Evolutionary conservation across 257 asterid species (phyloP).

Genomic region (Paraleonurus japonicus): DNA sequence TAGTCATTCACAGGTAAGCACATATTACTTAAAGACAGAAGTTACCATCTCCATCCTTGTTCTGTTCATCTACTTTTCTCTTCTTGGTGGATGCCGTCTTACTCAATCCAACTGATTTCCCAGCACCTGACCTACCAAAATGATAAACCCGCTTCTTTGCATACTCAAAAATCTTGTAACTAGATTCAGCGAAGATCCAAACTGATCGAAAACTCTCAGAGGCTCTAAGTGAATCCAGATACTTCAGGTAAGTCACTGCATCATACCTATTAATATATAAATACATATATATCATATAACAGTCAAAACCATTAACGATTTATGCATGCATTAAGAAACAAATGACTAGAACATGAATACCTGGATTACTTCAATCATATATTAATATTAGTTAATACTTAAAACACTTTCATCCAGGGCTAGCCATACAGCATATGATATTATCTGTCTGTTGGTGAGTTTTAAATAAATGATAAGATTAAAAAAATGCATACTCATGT

Average conservation of each 20-base stretch:
- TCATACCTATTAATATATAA: conserved; percentile 79
- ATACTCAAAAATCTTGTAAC: conserved; percentile 89
- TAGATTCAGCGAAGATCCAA: conserved; percentile 98
- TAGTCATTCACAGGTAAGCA: conserved; percentile 17
- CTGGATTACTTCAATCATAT: conserved; percentile 10
- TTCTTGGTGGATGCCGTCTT: conserved; percentile 48
- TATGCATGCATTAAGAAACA: conserved; percentile 18
- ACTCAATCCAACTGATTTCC: conserved; percentile 48
- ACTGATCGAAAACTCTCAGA: conserved; percentile 97
- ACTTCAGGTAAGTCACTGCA: conserved; percentile 90
- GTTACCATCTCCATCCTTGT: conserved; percentile 63
- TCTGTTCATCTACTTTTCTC: conserved; percentile 63
- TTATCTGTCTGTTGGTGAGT: background rate
- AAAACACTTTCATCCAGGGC: conserved; percentile 17
- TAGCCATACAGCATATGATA: background rate
- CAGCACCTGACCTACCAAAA: conserved; percentile 71
- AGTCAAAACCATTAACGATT: background rate
- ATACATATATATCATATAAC: conserved; percentile 4
- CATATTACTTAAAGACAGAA: conserved; percentile 22
- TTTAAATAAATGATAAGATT: background rate
- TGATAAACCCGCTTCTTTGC: conserved; percentile 95
- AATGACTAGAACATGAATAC: conserved; percentile 9
- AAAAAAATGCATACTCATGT: background rate
- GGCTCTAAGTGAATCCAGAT: conserved; percentile 96
- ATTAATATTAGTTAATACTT: background rate